Evolutionary conservation across 2,329 filamentous ascomycete genomes (phyloP).

Genomic region (Sarocladium strictum): DNA sequence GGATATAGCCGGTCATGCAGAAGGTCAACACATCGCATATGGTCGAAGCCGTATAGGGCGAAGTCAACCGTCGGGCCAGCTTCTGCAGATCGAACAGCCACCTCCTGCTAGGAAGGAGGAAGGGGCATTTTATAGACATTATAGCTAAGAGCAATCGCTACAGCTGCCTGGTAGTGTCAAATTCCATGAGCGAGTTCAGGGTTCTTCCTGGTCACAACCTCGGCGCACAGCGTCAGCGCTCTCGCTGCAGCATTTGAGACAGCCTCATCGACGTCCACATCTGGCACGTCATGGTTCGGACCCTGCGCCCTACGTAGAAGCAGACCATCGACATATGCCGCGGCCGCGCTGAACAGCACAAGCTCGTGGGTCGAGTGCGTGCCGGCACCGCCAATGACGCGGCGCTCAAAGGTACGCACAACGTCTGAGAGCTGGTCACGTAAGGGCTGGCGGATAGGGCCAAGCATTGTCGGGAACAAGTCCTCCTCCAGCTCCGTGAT

Average conservation of each 20-base stretch:
- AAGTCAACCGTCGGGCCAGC: background rate
- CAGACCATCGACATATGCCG: conserved; percentile 11
- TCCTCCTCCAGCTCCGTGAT: conserved; percentile 12
- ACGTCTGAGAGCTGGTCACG: conserved; percentile 4
- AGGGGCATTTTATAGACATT: background rate
- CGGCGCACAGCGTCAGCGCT: conserved; percentile 11
- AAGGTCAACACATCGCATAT: background rate
- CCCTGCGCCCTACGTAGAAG: background rate
- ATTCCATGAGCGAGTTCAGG: background rate
- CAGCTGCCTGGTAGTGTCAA: background rate
- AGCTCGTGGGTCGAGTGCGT: conserved; percentile 12
- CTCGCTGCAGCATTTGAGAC: conserved; percentile 10
- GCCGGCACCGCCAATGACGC: conserved; percentile 10
- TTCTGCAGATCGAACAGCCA: background rate
- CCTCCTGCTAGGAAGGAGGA: background rate
- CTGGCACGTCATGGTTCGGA: background rate
- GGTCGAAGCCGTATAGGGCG: background rate
- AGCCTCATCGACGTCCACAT: conserved; percentile 7
- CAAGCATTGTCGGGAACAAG: conserved; percentile 11
- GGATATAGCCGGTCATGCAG: background rate
- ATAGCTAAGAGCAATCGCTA: background rate
- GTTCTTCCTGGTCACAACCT: conserved; percentile 10
- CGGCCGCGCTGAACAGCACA: conserved; percentile 11
- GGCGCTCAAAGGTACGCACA: conserved; percentile 10
- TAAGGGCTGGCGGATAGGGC: conserved; percentile 8